Evolutionary conservation across 2,329 filamentous ascomycete species (phyloP).

Genomic region (Cladosporium sp.): DNA sequence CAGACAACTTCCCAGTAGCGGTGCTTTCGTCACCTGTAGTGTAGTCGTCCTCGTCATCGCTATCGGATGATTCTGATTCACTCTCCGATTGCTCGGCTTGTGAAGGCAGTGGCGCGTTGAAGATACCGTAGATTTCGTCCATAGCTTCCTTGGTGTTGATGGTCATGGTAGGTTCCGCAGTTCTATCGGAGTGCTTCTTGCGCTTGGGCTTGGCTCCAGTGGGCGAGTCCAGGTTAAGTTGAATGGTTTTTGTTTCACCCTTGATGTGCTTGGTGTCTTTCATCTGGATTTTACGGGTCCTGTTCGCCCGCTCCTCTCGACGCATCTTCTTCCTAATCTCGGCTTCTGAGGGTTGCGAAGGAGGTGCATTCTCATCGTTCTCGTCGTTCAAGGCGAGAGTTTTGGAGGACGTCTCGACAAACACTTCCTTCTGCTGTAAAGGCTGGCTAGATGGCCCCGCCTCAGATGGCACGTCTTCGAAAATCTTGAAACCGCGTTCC

Average conservation of each 20-base stretch:
- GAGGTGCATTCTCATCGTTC: slow-evolving; percentile 46
- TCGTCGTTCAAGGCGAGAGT: slow-evolving; percentile 34
- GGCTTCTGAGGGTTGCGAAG: slow-evolving; percentile 22
- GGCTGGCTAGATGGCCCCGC: slow-evolving; percentile 4
- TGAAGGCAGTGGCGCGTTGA: slow-evolving; percentile 73
- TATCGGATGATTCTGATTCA: slow-evolving; percentile 44
- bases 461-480: slow-evolving; percentile 25
- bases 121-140: slow-evolving; percentile 95
- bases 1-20: slow-evolving; percentile 63
- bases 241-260: slow-evolving; percentile 76
- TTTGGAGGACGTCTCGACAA: slow-evolving; percentile 25
- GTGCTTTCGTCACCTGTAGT: slow-evolving; percentile 84
- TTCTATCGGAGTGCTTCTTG: slow-evolving; percentile 63
- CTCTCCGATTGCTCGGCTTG: slow-evolving; percentile 33
- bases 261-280: slow-evolving; percentile 70
- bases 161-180: slow-evolving; percentile 90
- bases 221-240: slow-evolving; percentile 87
- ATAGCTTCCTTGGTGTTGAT: slow-evolving; percentile 92
- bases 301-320: slow-evolving; percentile 45
- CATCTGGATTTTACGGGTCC: slow-evolving; percentile 60
- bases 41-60: slow-evolving; percentile 68
- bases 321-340: slow-evolving; percentile 46
- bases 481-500: slow-evolving; percentile 31
- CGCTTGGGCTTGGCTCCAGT: slow-evolving; percentile 79
- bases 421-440: slow-evolving; percentile 19